Evolutionary conservation across 768 basidiomycete species (phyloP).

Genomic region (Mycena floridula): DNA sequence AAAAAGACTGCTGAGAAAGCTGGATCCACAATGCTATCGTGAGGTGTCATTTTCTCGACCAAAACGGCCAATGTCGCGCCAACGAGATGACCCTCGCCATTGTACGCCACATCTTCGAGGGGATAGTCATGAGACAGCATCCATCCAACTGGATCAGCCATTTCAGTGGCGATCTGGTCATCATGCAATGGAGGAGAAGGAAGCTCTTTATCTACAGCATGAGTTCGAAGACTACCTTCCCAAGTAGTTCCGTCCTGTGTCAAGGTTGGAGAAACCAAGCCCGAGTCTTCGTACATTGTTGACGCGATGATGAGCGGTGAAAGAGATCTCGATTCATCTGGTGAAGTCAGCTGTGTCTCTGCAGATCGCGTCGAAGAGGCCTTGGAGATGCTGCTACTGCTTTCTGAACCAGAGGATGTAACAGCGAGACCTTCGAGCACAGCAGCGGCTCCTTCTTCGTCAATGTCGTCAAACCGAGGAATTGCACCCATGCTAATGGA

Average conservation of each 20-base stretch:
- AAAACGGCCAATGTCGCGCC: conserved; percentile 86
- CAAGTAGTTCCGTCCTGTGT: conserved; percentile 50
- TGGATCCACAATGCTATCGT: conserved; percentile 84
- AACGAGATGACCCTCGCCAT: conserved; percentile 82
- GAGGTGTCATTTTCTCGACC: conserved; percentile 97
- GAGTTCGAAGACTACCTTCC: conserved; percentile 42
- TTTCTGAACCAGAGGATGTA: conserved; percentile 45
- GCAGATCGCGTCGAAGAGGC: conserved; percentile 38
- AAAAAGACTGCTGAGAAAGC: conserved; percentile 89
- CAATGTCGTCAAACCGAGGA: conserved; percentile 28
- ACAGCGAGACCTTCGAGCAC: conserved; percentile 13
- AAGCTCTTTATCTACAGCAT: conserved; percentile 45
- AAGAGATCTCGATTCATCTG: conserved; percentile 34
- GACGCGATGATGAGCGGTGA: conserved; percentile 23
- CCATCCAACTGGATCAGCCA: conserved; percentile 41
- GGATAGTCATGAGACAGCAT: conserved; percentile 74
- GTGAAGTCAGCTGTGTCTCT: conserved; percentile 44
- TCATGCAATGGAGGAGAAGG: conserved; percentile 39
- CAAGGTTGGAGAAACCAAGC: conserved; percentile 52
- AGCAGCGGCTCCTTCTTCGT: conserved; percentile 59
- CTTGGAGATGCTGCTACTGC: conserved; percentile 40
- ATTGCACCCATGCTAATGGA: conserved; percentile 29
- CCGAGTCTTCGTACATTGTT: conserved; percentile 30
- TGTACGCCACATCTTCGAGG: conserved; percentile 82
- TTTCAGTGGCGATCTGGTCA: conserved; percentile 30